phyloP scores from a whole-genome alignment of 1,139 yeast genomes.

The Suhomyces terraborum region DNA sequence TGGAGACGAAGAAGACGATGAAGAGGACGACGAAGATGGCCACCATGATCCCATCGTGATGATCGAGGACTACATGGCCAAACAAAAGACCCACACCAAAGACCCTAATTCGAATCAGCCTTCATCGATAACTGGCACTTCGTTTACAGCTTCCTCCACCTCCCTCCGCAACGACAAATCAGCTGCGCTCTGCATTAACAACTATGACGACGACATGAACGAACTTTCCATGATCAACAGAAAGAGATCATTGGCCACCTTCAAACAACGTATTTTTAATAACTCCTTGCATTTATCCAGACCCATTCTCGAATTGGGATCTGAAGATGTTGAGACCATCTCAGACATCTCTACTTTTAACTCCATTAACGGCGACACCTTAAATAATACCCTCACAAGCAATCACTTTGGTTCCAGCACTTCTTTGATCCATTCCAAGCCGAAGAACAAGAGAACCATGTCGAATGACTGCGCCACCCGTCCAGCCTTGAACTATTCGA shows the following conservation, averaged over 20 bases:
- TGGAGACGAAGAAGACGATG: constrained; percentile 18
- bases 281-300: constrained; percentile 9
- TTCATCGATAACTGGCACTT: background rate
- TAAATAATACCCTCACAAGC: constrained; percentile 6
- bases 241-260: constrained; percentile 42
- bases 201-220: constrained; percentile 8
- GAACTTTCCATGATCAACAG: constrained; percentile 22
- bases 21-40: constrained; percentile 29
- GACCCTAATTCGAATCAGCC: background rate
- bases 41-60: constrained; percentile 52
- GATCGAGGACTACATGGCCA: constrained; percentile 50
- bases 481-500: constrained; percentile 6
- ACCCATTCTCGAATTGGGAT: constrained; percentile 9
- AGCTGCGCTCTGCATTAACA: background rate
- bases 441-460: constrained; percentile 18
- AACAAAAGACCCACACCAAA: constrained; percentile 4
- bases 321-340: constrained; percentile 13
- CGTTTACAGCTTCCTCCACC: background rate
- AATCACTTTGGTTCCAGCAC: constrained; percentile 6
- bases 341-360: constrained; percentile 19
- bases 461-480: constrained; percentile 16
- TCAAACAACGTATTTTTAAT: constrained; percentile 31
- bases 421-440: constrained; percentile 9
- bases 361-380: constrained; percentile 17
- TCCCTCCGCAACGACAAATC: background rate